phyloP scores from a whole-genome alignment of 2,329 filamentous ascomycete species.

The Neofusicoccum sp. region DNA sequence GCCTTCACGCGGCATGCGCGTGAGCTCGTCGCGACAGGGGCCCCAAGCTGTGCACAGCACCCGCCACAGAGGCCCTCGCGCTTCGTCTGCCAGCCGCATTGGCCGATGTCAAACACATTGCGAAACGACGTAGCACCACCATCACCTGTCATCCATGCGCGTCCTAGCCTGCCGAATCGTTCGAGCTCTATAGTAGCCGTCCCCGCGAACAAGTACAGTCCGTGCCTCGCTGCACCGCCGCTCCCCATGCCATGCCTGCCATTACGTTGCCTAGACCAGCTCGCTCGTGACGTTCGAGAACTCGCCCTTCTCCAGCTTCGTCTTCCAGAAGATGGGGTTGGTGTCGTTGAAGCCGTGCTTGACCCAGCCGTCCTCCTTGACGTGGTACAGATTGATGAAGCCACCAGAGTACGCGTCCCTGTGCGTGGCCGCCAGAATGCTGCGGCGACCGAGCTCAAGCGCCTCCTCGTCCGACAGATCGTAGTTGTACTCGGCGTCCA shows the following conservation, averaged over 20 bases:
- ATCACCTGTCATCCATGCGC: slow-evolving; percentile 8
- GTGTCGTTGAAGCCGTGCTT: slow-evolving; percentile 98
- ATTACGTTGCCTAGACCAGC: slow-evolving; percentile 51
- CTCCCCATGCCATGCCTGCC: background rate
- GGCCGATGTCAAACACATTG: slow-evolving; percentile 1
- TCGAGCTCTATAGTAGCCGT: slow-evolving; percentile 12
- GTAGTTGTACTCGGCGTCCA: slow-evolving; percentile 93
- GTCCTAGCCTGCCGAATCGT: background rate
- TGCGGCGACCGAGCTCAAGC: slow-evolving; percentile 83
- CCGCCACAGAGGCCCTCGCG: background rate
- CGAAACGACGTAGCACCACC: slow-evolving; percentile 5
- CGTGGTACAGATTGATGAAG: slow-evolving; percentile 97
- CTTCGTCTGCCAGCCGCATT: too few relatives aligned
- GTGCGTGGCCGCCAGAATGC: slow-evolving; percentile 94
- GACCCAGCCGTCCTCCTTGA: slow-evolving; percentile 98
- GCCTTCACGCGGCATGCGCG: slow-evolving; percentile 14
- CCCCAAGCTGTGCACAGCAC: background rate
- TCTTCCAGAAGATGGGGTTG: slow-evolving; percentile 99
- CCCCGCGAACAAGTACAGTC: background rate
- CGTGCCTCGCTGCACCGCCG: background rate
- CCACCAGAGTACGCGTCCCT: slow-evolving; percentile 98
- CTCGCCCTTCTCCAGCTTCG: slow-evolving; percentile 96
- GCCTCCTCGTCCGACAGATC: slow-evolving; percentile 85
- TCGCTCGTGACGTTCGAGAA: slow-evolving; percentile 91
- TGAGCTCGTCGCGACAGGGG: slow-evolving; percentile 10